Evolutionary conservation across 805 yeast genomes (phyloP).

Genomic region (Yarrowia sp.): DNA sequence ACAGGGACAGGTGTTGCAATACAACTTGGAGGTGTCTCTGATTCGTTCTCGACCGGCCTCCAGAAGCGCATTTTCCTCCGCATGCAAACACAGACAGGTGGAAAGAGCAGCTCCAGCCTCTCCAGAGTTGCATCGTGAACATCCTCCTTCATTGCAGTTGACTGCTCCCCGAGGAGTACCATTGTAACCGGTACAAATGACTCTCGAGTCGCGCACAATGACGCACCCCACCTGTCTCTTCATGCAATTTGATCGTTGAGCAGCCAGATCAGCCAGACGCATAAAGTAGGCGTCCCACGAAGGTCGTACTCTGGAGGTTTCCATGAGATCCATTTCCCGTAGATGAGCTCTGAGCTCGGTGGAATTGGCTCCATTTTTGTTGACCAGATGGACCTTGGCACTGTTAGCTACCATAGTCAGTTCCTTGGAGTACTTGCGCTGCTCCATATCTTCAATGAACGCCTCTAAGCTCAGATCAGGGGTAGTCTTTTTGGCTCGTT

Average conservation of each 20-base stretch:
- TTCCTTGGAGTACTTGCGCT: conserved; percentile 33
- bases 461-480: conserved; percentile 35
- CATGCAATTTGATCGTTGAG: conserved; percentile 92
- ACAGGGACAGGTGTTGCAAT: conserved; percentile 97
- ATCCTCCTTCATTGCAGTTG: conserved; percentile 96
- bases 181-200: conserved; percentile 94
- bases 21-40: conserved; percentile 58
- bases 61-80: conserved; percentile 92
- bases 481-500: conserved; percentile 23
- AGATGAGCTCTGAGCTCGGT: conserved; percentile 43
- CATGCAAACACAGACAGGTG: conserved; percentile 92
- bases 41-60: conserved; percentile 92
- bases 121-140: conserved; percentile 79
- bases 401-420: conserved; percentile 45
- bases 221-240: conserved; percentile 97
- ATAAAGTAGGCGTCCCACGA: conserved; percentile 96
- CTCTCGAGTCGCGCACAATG: conserved; percentile 77
- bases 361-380: conserved; percentile 42
- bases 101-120: conserved; percentile 62
- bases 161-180: conserved; percentile 89
- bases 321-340: conserved; percentile 44
- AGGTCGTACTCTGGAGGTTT: conserved; percentile 70
- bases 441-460: conserved; percentile 41
- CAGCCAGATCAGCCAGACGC: conserved; percentile 90
- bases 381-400: conserved; percentile 58